Conservation (phyloP, 2,329 filamentous ascomycete genomes). For the Aspergillus sp. region DNA sequence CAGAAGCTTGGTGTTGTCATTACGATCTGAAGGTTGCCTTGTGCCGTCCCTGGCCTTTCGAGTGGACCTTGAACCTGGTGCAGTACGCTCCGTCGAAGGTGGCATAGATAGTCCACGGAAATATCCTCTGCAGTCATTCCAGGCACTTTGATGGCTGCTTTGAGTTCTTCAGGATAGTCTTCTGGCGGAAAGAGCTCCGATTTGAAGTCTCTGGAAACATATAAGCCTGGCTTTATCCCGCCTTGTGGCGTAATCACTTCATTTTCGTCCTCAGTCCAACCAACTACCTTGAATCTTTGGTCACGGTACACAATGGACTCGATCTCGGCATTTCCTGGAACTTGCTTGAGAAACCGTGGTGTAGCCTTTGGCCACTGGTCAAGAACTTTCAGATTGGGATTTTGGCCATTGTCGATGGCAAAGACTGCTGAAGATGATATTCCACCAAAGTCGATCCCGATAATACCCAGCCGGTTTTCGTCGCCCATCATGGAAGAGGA, state of each 20-base stretch:
- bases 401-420: too few relatives aligned
- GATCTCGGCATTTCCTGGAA: background rate
- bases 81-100: background rate
- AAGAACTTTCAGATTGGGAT: background rate
- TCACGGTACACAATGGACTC: background rate
- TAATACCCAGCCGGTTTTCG: background rate
- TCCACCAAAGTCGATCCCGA: background rate
- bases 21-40: background rate
- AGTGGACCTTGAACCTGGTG: background rate
- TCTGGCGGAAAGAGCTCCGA: background rate
- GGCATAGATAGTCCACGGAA: background rate
- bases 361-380: background rate
- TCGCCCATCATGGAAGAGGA: background rate
- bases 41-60: background rate
- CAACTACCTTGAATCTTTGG: background rate
- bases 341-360: background rate
- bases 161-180: background rate
- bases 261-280: background rate
- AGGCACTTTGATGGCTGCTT: background rate
- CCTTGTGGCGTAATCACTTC: background rate
- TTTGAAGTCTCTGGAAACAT: background rate
- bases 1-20: background rate
- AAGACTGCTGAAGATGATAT: background rate
- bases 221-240: background rate
- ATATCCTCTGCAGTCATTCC: background rate